Evolutionary conservation across 2,329 filamentous ascomycete species (phyloP).

Genomic region (Trichoderma aggressivum): DNA sequence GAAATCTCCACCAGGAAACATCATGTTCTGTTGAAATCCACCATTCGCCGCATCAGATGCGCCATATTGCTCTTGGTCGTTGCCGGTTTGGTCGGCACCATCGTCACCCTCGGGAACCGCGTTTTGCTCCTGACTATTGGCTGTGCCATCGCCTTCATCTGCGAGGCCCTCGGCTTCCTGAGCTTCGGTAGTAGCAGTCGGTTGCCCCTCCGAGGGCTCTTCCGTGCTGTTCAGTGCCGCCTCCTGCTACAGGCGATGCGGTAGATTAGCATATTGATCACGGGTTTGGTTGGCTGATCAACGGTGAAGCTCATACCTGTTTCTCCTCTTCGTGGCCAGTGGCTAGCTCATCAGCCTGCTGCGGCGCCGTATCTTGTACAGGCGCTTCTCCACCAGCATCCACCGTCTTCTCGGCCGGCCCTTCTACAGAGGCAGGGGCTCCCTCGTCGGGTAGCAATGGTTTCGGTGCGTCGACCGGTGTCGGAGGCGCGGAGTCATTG

Average conservation of each 20-base stretch:
- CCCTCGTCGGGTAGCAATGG: constrained; percentile 31
- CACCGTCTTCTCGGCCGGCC: constrained; percentile 20
- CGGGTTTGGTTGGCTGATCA: background rate
- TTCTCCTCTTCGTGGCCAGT: constrained; percentile 3
- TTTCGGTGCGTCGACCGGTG: constrained; percentile 41
- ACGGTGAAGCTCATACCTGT: constrained; percentile 15
- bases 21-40: constrained; percentile 57
- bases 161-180: background rate
- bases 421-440: constrained; percentile 20
- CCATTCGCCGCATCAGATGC: constrained; percentile 40
- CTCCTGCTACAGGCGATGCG: background rate
- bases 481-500: constrained; percentile 39
- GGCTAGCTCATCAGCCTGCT: background rate
- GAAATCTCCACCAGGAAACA: constrained; percentile 60
- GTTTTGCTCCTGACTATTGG: constrained; percentile 1
- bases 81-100: constrained; percentile 30
- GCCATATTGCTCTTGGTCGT: constrained; percentile 33
- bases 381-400: background rate
- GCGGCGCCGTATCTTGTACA: background rate
- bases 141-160: constrained; percentile 12
- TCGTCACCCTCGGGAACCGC: constrained; percentile 20
- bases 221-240: background rate
- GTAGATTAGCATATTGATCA: background rate
- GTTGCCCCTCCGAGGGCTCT: background rate
- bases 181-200: background rate